Conservation (phyloP, 2,329 filamentous ascomycete genomes). For the Trichophaea hybrida region DNA sequence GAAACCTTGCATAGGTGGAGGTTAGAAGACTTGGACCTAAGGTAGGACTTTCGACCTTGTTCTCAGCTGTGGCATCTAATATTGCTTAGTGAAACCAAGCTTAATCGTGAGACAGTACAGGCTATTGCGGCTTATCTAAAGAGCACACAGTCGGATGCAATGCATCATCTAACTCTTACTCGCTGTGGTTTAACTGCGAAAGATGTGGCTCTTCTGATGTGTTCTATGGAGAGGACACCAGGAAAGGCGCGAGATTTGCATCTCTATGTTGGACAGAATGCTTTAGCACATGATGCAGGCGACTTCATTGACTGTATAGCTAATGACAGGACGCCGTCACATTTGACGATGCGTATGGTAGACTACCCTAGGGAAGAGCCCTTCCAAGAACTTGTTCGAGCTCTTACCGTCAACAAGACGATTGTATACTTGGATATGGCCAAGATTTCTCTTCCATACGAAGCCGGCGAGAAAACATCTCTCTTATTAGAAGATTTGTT, state of each 20-base stretch:
- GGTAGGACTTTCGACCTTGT: conserved; percentile 42
- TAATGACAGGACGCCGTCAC: conserved; percentile 43
- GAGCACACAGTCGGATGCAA: conserved; percentile 44
- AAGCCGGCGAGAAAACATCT: conserved; percentile 53
- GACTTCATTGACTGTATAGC: conserved; percentile 40
- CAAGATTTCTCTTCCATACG: conserved; percentile 53
- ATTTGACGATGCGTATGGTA: conserved; percentile 51
- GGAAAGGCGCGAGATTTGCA: conserved; percentile 43
- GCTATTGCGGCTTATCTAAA: conserved; percentile 50
- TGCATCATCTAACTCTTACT: conserved; percentile 49
- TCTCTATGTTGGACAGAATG: conserved; percentile 42
- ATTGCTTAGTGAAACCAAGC: conserved; percentile 27
- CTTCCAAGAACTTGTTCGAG: conserved; percentile 48
- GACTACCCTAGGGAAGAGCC: conserved; percentile 52
- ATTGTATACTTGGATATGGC: conserved; percentile 54
- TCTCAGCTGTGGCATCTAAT: conserved; percentile 6
- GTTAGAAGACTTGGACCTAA: conserved; percentile 50
- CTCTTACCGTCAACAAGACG: conserved; percentile 47
- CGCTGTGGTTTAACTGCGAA: conserved; percentile 51
- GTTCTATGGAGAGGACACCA: conserved; percentile 43
- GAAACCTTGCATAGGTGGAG: conserved; percentile 54
- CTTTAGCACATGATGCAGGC: conserved; percentile 38
- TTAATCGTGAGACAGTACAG: conserved; percentile 50
- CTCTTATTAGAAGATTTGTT: conserved; percentile 49
- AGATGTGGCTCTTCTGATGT: conserved; percentile 50